Evolutionary conservation across 257 asterid species (phyloP), one percentile per base, ranked within the genome.

Genomic region (Solanum raphanifolium): DNA sequence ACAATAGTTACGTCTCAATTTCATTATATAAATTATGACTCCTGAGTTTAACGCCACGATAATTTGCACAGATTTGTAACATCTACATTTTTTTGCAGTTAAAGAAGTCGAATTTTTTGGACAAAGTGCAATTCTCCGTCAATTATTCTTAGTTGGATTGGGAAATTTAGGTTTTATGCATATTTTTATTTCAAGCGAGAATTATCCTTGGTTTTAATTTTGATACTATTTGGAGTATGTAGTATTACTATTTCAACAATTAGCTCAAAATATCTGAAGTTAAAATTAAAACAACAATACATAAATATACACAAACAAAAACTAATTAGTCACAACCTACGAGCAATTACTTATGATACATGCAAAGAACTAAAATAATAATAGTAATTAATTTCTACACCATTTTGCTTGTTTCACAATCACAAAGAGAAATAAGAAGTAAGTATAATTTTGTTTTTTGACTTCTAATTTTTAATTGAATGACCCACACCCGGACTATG

Each of bases 401-500:
- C 36, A 39, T 25, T 78, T 39, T 79, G 7, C 65, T 43, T 41
- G 38, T 25, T 79, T 43, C 65, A 27, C 65, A 79, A 5, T 43
- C 65, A 43, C 65, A 79, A 5, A 79, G 13, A 25, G 41, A 46
- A 81, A 16, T 18, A 3, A 81, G 13, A 41, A 9, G 46, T 2
- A 15, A 43, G 38, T 15, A 15, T 18, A 5, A 2, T 18, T 27
- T 79, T 43, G 6, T 79, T 16, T 76, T 39, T 8, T 81, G 39
- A 27, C 29, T 81, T 23, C 66, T 86, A 89, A 32, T 84, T 68
- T 5, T 89, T 88, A 29, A 91, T 31, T 5, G 89, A 89, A 71
- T 91, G 93, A 60, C 93, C 91, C 6, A 89, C 86, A 9, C 93
- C 91, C 7, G 93, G 93, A 83, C 93, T 91, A 36, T 62, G 90